Conservation (phyloP, 257 asterid genomes). For the Scutellaria galericulata region DNA sequence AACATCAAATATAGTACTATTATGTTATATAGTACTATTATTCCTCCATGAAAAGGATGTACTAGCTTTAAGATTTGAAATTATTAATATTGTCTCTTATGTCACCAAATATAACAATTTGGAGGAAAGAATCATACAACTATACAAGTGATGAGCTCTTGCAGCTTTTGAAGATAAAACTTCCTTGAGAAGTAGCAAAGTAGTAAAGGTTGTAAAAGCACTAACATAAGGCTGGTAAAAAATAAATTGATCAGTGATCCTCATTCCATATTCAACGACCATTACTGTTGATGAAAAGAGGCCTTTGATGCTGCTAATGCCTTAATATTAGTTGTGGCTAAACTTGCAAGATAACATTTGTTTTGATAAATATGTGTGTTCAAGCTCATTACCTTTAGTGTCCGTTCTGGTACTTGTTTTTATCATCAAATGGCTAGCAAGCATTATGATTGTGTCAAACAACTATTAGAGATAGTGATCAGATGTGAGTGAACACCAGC, state of each 20-base stretch:
- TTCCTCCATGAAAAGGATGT: constrained; percentile 1
- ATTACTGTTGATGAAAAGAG: constrained; percentile 3
- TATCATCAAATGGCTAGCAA: not conserved
- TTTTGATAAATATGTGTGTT: not conserved
- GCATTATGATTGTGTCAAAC: not conserved
- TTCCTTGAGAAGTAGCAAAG: not conserved
- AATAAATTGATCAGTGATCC: not conserved
- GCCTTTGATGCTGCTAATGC: constrained; percentile 22
- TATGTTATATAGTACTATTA: not conserved
- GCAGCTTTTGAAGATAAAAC: constrained; percentile 4
- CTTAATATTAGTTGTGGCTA: not conserved
- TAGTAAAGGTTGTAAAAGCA: constrained; percentile 19
- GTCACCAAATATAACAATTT: not conserved
- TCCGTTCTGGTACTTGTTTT: constrained; percentile 7
- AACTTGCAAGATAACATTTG: not conserved
- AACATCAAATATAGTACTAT: not conserved
- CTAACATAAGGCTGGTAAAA: not conserved
- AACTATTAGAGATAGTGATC: constrained; percentile 1
- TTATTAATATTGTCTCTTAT: not conserved
- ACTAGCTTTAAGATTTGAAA: not conserved
- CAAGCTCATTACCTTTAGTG: not conserved
- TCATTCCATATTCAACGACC: constrained; percentile 1
- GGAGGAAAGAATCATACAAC: not conserved
- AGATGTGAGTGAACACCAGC: not conserved
- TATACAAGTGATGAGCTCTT: not conserved